These are phyloP conservation scores for Diutina pseudorugosa DNA, from an alignment of 1,139 yeast species.

Conservation along the genomic window DNA sequence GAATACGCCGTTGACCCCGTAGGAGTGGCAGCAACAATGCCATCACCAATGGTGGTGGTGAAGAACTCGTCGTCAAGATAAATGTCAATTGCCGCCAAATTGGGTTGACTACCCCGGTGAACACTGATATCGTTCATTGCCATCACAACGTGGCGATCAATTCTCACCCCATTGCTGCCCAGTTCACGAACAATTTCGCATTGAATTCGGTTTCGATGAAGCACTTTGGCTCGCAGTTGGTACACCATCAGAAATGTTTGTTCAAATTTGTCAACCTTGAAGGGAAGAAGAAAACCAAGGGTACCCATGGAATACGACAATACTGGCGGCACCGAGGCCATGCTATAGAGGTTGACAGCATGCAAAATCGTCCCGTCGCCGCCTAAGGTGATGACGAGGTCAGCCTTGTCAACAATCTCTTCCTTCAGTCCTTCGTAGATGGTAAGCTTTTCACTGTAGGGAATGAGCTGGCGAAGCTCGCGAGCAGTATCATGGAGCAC, in stretches of 20 bases:
- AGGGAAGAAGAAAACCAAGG: conserved; percentile 80
- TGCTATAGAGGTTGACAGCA: conserved; percentile 56
- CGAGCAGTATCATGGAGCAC: conserved; percentile 69
- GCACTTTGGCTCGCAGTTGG: conserved; percentile 53
- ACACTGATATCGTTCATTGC: conserved; percentile 89
- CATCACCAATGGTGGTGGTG: conserved; percentile 89
- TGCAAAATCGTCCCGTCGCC: conserved; percentile 92
- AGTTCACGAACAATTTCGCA: conserved; percentile 50
- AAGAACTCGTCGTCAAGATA: conserved; percentile 69
- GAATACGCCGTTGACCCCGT: conserved; percentile 96
- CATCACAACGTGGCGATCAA: background rate
- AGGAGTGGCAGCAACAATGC: conserved; percentile 75
- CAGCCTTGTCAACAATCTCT: conserved; percentile 48
- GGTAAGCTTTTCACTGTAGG: background rate
- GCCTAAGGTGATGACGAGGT: conserved; percentile 74
- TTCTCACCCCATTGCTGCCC: background rate
- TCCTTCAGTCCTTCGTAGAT: conserved; percentile 8
- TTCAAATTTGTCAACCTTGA: conserved; percentile 52
- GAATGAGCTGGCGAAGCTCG: conserved; percentile 29
- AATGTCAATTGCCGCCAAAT: conserved; percentile 70
- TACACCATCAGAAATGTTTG: conserved; percentile 57
- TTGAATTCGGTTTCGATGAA: conserved; percentile 66
- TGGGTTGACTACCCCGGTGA: conserved; percentile 85
- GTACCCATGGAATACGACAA: conserved; percentile 87
- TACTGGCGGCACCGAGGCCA: conserved; percentile 73